Evolutionary conservation across 495 filamentous ascomycete species (phyloP), one percentile per base, ranked within the genome.

Genomic region (Aspergillus affinis): DNA sequence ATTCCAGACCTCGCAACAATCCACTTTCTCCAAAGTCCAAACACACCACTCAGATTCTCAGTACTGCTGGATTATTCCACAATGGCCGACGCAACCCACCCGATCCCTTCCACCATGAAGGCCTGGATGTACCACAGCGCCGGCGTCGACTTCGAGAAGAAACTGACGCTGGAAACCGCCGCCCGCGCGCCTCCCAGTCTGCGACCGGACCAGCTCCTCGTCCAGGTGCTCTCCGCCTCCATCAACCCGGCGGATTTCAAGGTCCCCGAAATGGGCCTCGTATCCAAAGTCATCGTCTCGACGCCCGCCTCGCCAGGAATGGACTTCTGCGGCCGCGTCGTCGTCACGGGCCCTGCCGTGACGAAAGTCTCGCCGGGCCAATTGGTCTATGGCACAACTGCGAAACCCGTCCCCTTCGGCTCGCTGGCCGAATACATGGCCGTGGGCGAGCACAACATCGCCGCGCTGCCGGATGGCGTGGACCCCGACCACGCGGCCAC

Each of bases 171-270:
- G 50, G 72, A 77, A 61, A n/a, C 69, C 4, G 58, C 71, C 15
- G 77, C 79, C 29, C 62, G 82, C 26, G 77, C 82, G 4, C 73
- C 79, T 0, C 68, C 69, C 1, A 54, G 65, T 12, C 66, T 74
- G 3, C 68, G 61, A 41, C 61, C 71, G 17, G 68, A 79, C 59
- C 70, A 84, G 58, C 57, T 85, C 29, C 81, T 91, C 23, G 71
- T 90, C 48, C 71, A 82, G 51, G 82, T 90, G 7, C 65, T 84
- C 53, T 69, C 77, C 52, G 73, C 75, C 12, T 69, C 81, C 17
- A 70, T 90, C 52, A 92, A 92, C 72, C 88, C 89, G 2, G 82
- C 83, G 29, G 89, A 92, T 78, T 86, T 85, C 82, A 90, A 90
- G 69, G 61, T 83, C 18, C 79, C 84, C 18, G 85, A 89, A 61